Evolutionary conservation across 495 filamentous ascomycete genomes (phyloP), one percentile per base, ranked within the genome.

Genomic region (Penicillium maclennaniae): DNA sequence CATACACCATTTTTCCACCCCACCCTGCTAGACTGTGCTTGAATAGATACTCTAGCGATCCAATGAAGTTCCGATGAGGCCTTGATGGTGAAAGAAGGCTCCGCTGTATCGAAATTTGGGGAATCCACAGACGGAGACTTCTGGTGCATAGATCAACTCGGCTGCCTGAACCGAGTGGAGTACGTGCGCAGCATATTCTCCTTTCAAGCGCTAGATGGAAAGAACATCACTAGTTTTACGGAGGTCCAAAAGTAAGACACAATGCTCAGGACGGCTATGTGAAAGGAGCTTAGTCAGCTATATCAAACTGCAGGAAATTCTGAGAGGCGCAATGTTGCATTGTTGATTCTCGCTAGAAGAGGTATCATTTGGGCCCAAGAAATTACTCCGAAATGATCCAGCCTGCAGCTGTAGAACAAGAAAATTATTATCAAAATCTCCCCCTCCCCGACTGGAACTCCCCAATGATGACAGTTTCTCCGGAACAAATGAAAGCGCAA

Each of bases 1-100:
- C 69, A 65, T 75, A 77, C 17, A 77, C 74, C 74, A 77, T 77
- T 51, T 40, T 57, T 69, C 51, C 59, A 26, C 43, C 53, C 31
- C 31, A 12, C 10, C 15, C 16, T 25, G 25, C 34, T n/a, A 40
- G 14, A 31, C 19, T 37, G 6, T 7, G 16, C 20, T 7, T 40
- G 6, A 19, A n/a, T 2, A 34, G 31, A 34, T 3, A 34, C 31
- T 34, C 31, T 12, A 34, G 31, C 0, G 8, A 2, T 34, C 31
- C 31, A 12, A 34, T 34, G 31, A 34, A 12, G 8, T 34, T 34
- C 31, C 31, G 31, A 34, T 4, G 10, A 34, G 31, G 31, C 15
- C 38, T 17, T 2, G 38, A 19, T 19, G 26, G 10, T 23, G 31
- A 31, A 39, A n/a, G 23, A 45, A 43, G 37, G 39, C 20, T 38